phyloP scores from a whole-genome alignment of 352 stramenopile species.

The Phytophthora foliorum region DNA sequence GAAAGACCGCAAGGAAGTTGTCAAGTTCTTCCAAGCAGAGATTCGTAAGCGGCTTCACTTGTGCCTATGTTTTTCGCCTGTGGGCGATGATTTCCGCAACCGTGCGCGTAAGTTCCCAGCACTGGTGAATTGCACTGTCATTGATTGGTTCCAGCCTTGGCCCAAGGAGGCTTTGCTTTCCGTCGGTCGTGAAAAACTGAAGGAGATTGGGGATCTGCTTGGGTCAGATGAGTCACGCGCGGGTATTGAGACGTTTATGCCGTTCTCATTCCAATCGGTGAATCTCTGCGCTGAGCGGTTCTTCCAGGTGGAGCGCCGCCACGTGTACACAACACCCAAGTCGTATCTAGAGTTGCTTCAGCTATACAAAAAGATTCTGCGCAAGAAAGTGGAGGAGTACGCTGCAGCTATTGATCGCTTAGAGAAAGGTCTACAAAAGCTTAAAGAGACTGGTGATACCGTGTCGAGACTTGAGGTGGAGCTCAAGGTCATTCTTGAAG shows the following conservation, averaged over 20 bases:
- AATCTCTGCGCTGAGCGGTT: slow-evolving; percentile 94
- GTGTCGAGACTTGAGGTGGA: slow-evolving; percentile 95
- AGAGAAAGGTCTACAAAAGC: slow-evolving; percentile 93
- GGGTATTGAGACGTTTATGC: slow-evolving; percentile 97
- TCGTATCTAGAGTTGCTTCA: slow-evolving; percentile 96
- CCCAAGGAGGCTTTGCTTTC: slow-evolving; percentile 94
- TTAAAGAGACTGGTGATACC: slow-evolving; percentile 94
- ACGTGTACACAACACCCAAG: slow-evolving; percentile 97
- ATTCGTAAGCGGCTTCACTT: slow-evolving; percentile 97
- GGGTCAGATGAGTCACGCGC: slow-evolving; percentile 80
- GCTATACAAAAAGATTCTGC: slow-evolving; percentile 94
- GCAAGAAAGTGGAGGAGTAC: slow-evolving; percentile 93
- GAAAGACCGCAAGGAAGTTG: slow-evolving; percentile 93
- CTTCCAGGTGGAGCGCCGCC: slow-evolving; percentile 89
- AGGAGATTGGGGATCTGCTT: slow-evolving; percentile 87
- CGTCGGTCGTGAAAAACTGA: slow-evolving; percentile 91
- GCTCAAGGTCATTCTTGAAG: slow-evolving; percentile 96
- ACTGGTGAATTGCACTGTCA: slow-evolving; percentile 96
- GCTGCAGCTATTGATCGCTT: slow-evolving; percentile 91
- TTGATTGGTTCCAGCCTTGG: slow-evolving; percentile 96
- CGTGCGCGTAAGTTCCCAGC: slow-evolving; percentile 96
- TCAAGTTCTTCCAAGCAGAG: slow-evolving; percentile 96
- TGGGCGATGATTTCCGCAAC: slow-evolving; percentile 96
- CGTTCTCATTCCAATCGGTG: slow-evolving; percentile 95
- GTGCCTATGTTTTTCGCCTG: slow-evolving; percentile 95